Evolutionary conservation across 2,329 filamentous ascomycete species (phyloP), one percentile per base, ranked within the genome.

Genomic region (Colletotrichum sidae): DNA sequence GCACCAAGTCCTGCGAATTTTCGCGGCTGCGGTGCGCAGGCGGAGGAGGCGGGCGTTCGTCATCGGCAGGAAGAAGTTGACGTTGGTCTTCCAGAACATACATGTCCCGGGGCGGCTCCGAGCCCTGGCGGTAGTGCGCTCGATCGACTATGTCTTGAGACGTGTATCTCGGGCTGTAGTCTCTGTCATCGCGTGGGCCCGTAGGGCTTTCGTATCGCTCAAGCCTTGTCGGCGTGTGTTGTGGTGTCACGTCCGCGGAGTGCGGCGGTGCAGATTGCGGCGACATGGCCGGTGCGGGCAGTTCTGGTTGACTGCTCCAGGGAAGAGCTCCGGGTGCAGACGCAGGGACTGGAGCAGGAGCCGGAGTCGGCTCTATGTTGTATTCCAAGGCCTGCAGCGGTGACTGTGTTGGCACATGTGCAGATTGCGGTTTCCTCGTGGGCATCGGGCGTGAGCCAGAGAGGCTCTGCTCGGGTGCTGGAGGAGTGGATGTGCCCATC

Each of bases 301-400:
- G 73, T 35, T 83, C 80, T 8, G 72, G 68, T 39, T 78, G 78
- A 17, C 52, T 62, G 10, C 57, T 11, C n/a, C 55, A 42, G 39
- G 60, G 37, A 5, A 6, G 25, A 25, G 42, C 39, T 9, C 12
- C 39, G 8, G 52, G 12, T 13, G n/a, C 38, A 34, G 51, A 7
- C 10, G 17, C 38, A 9, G 55, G 42, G 15, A 15, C 42, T 44
- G 13, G 45, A 13, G 25, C 46, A 5, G 74, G 70, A 67, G 74
- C 66, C 65, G 74, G 71, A 41, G 74, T 74, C 2, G 77, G 77
- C 9, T 80, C 77, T 4, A 79, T 79, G 60, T 72, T 78, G 70
- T 87, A 86, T 68, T 89, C 87, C 10, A 82, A 71, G 53, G 77
- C 76, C 70, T 87, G 85, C 35, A 85, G 71, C 15, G 85, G 83